Percentiles rank a stretch among this genome's conserved stretches.
phyloP scores from a whole-genome alignment of 306 rosid species.

The Morella rubra region DNA sequence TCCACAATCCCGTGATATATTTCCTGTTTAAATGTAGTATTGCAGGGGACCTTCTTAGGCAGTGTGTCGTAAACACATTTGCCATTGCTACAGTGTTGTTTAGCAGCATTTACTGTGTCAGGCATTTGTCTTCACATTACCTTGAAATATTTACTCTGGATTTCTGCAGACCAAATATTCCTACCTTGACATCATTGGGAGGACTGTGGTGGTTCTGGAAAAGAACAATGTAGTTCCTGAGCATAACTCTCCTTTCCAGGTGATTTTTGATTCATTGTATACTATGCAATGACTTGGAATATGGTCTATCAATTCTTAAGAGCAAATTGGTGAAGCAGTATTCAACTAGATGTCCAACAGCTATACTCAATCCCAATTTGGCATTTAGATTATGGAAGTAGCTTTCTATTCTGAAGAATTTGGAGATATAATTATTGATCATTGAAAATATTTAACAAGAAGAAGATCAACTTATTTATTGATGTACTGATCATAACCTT shows the following conservation, averaged over 20 bases:
- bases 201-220: slow-evolving; percentile 86
- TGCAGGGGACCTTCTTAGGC: neutral
- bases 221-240: slow-evolving; percentile 90
- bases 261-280: slow-evolving; percentile 32
- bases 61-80: neutral
- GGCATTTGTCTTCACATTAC: slow-evolving; percentile 14
- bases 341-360: neutral
- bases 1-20: neutral
- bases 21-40: neutral
- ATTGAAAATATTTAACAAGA: too few relatives aligned
- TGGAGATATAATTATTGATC: too few relatives aligned
- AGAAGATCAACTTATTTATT: too few relatives aligned
- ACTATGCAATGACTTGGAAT: slow-evolving; percentile 8
- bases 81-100: slow-evolving; percentile 9
- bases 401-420: too few relatives aligned
- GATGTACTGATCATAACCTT: too few relatives aligned
- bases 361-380: neutral
- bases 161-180: slow-evolving; percentile 78
- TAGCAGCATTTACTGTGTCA: slow-evolving; percentile 8
- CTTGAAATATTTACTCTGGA: slow-evolving; percentile 26
- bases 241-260: slow-evolving; percentile 88
- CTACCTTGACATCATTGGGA: slow-evolving; percentile 89
- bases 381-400: neutral
- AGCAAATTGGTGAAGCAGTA: neutral
- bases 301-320: slow-evolving; percentile 1